Base-by-base conservation (phyloP, 805 yeast genomes). In the Schizosaccharomyces octosporus region DNA sequence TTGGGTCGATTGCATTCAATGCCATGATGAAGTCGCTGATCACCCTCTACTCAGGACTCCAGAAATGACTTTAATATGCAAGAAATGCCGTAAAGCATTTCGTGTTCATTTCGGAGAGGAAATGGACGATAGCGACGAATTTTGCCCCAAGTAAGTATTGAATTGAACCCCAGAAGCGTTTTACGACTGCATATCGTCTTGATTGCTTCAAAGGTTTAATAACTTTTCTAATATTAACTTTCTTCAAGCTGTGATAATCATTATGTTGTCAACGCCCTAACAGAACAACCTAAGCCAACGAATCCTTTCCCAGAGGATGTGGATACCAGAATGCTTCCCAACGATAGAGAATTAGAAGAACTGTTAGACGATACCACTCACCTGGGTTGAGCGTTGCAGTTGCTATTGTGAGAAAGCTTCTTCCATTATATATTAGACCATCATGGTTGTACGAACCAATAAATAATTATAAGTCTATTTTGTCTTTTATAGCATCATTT, bases 1-100 rank as follows among this genome's bases (percentile, higher is more conserved):
- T 59, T 70, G 71, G 67, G 69, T 69, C 62, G 72, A 70, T 65
- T 70, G 72, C 62, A 71, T 72, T 4, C 64, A 64, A 57, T 70
- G 72, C 64, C 72, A 70, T 59, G 66, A 61, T 24, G 69, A 66
- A 59, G 61, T 55, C 48, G 72, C 70, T 59, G 67, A 64, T 62
- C 72, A 70, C 61, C 58, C 66, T n/a, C 63, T 70, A 42, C 63
- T 63, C 27, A 69, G 68, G 61, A 69, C 72, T 15, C 60, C 68
- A 5, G 72, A 70, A 17, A 59, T 70, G 64, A 66, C 72, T 0
- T 62, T 70, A 36, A 63, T 68, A 7, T 70, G 72, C 65, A 70
- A 70, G 62, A 69, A 68, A 62, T 70, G 72, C 64, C 62, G 63
- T 41, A 68, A 68, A 59, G 72, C 72, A 11, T 70, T 70, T 64